Conservation (phyloP, 1,284 basidiomycete species). For the Malassezia psittaci region DNA sequence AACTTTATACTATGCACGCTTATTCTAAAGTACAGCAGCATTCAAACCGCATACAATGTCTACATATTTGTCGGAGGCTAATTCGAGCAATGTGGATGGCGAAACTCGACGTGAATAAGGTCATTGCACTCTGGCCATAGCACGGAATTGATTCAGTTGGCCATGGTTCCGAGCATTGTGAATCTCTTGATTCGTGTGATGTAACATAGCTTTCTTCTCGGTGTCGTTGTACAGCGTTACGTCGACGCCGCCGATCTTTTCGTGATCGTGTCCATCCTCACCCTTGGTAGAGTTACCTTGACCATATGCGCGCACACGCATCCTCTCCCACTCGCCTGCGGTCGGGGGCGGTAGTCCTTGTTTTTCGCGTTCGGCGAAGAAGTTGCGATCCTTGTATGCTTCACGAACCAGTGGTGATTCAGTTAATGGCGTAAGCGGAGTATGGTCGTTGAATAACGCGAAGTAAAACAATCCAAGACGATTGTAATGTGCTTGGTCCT, state of each 20-base stretch:
- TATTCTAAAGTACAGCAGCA: slow-evolving; percentile 5
- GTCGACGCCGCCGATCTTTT: slow-evolving; percentile 34
- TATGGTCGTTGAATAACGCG: slow-evolving; percentile 49
- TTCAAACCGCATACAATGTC: not conserved
- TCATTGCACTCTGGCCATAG: no score
- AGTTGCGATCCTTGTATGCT: slow-evolving; percentile 24
- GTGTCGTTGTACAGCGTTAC: slow-evolving; percentile 29
- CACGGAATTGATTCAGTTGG: no score
- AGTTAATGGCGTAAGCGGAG: slow-evolving; percentile 37
- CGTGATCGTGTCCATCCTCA: slow-evolving; percentile 38
- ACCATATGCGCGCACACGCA: slow-evolving; percentile 42
- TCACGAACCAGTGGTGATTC: slow-evolving; percentile 41
- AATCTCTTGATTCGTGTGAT: no score
- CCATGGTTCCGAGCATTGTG: no score
- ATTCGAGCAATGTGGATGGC: not conserved
- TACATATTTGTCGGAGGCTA: slow-evolving; percentile 2
- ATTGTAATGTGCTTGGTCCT: slow-evolving; percentile 48
- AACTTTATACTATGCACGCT: not conserved
- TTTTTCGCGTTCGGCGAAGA: slow-evolving; percentile 26
- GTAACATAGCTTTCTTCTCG: not conserved
- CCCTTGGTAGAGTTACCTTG: slow-evolving; percentile 39
- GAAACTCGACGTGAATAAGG: no score
- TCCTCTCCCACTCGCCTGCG: slow-evolving; percentile 39
- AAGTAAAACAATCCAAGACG: slow-evolving; percentile 50
- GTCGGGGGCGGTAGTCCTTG: slow-evolving; percentile 32